A percentile compares a stretch with the other conserved stretches of the same genome.
These are phyloP conservation scores for Chondrus crispus DNA, from an alignment of 23 red algal species.

Conservation along the genomic window DNA sequence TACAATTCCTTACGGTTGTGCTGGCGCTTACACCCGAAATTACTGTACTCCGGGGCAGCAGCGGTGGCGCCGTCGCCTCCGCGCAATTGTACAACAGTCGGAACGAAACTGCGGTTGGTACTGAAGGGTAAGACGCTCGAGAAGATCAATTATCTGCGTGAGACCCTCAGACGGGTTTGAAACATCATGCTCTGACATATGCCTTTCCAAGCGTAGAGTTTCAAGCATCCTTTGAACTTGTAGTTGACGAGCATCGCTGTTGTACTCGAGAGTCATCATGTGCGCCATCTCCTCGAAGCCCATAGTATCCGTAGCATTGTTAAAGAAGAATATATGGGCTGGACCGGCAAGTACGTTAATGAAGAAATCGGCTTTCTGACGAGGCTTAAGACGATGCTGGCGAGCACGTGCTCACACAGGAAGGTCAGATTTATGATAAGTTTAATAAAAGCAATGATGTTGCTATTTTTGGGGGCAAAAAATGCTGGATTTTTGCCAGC, in stretches of 20 bases:
- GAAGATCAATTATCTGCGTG: background rate
- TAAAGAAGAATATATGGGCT: background rate
- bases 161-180: background rate
- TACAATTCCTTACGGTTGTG: no score
- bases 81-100: background rate
- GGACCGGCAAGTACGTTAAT: background rate
- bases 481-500: no score
- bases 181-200: slow-evolving; percentile 23
- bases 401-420: no score
- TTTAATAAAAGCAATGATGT: no score
- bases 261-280: slow-evolving; percentile 7
- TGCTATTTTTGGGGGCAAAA: no score
- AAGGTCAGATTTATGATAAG: no score
- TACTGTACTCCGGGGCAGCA: no score
- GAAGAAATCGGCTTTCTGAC: slow-evolving; percentile 23
- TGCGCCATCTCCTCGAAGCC: background rate
- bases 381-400: background rate
- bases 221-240: background rate
- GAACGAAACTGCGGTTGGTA: background rate
- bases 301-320: background rate
- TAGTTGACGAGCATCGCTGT: background rate
- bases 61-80: no score
- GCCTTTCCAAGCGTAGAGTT: background rate
- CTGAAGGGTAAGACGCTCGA: slow-evolving; percentile 1
- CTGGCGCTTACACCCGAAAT: no score